These are phyloP conservation scores for Parathielavia hyrcaniae DNA, from an alignment of 495 filamentous ascomycete species.

Conservation along the genomic window DNA sequence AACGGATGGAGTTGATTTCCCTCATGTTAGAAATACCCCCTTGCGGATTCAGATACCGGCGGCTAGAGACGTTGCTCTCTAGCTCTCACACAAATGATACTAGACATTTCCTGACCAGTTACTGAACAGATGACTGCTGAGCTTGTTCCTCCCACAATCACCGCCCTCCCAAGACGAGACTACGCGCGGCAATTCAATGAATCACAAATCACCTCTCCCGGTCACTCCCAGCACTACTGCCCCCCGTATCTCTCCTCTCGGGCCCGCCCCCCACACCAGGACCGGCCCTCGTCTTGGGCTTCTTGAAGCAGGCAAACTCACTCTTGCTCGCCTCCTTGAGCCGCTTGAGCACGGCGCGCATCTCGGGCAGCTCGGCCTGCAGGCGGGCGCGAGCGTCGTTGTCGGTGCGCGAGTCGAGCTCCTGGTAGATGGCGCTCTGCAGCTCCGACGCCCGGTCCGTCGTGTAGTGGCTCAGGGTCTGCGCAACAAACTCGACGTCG, in stretches of 20 bases:
- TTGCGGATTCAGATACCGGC: not conserved
- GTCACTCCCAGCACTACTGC: conserved; percentile 14
- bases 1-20: not conserved
- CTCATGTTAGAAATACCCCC: conserved; percentile 15
- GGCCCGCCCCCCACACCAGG: conserved; percentile 4
- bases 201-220: conserved; percentile 1
- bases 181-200: too few species aligned
- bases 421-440: conserved; percentile 83
- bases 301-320: conserved; percentile 78
- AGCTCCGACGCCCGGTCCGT: conserved; percentile 71
- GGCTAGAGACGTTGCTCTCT: not conserved
- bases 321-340: conserved; percentile 74
- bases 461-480: conserved; percentile 81
- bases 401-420: conserved; percentile 79
- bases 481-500: conserved; percentile 93
- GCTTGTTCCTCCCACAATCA: too few species aligned
- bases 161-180: too few species aligned
- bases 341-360: conserved; percentile 76
- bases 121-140: not conserved
- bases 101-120: not conserved
- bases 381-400: conserved; percentile 70
- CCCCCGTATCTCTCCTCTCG: conserved; percentile 27
- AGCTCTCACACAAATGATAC: not conserved
- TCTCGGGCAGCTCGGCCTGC: conserved; percentile 80
- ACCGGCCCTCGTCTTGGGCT: conserved; percentile 32